These are phyloP conservation scores for Aspergillus puulaauensis DNA, from an alignment of 2,329 filamentous ascomycete species.

Conservation along the genomic window DNA sequence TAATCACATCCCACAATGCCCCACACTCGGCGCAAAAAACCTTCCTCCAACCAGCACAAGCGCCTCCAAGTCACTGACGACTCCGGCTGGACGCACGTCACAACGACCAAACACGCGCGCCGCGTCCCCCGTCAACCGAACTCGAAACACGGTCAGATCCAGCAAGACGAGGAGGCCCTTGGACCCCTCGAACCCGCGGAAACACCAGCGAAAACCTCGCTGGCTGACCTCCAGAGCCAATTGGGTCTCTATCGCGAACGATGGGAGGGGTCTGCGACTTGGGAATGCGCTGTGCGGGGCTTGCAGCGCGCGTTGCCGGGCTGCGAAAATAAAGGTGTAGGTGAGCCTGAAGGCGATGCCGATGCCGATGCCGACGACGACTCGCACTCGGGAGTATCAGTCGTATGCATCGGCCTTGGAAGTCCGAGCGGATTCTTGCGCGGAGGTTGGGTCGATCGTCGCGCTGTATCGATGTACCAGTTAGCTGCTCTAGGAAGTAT, in stretches of 20 bases:
- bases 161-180: background rate
- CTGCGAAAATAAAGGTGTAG: background rate
- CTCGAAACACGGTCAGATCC: background rate
- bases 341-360: background rate
- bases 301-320: background rate
- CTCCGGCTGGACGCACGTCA: conserved; percentile 47
- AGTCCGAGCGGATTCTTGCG: conserved; percentile 43
- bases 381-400: conserved; percentile 1
- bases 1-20: conserved; percentile 27
- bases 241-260: conserved; percentile 27
- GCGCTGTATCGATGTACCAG: conserved; percentile 42
- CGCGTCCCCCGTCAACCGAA: conserved; percentile 18
- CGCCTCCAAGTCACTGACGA: conserved; percentile 38
- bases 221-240: conserved; percentile 31
- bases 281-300: conserved; percentile 19
- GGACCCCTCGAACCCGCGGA: conserved; percentile 34
- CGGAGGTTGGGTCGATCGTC: conserved; percentile 43
- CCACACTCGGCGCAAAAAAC: conserved; percentile 32
- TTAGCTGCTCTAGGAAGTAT: conserved; percentile 38
- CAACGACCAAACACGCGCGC: conserved; percentile 29
- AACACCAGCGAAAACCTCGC: conserved; percentile 32
- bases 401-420: conserved; percentile 42
- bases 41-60: conserved; percentile 23
- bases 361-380: conserved; percentile 14
- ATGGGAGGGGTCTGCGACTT: conserved; percentile 32